Base-by-base conservation (phyloP, 345 rosid species). In the Erucastrum elatum region DNA sequence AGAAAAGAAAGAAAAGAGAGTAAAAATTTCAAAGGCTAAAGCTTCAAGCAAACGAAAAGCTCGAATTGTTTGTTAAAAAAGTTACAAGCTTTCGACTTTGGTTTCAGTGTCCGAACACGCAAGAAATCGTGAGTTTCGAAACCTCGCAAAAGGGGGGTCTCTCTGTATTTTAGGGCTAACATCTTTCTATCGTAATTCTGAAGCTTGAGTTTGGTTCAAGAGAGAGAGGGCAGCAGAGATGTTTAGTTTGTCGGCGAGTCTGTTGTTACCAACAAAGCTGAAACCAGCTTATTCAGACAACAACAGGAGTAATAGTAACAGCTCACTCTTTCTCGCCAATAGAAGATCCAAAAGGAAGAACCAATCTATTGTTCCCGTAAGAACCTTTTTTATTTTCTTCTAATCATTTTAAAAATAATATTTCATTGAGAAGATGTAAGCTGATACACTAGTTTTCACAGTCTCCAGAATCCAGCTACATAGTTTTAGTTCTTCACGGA, bases 361-460 rank as follows among this genome's bases (percentile, higher is more conserved):
- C 53, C 84, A 71, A 13, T 76, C 87, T 3, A 6, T 81, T 68
- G 68, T 75, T 70, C 97, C 98, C 34, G 98, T 94, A 83, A 87
- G 85, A 13, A 29, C 1, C 31, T 17, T 55, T 17, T 27, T 35
- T 21, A n/a, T 21, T 21, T 21, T 21, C 21, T 21, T 21, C 21
- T 21, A 21, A 21, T 21, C 21, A 21, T 21, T 21, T 21, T 21
- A 0, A 21, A 21, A 21, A 21, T 21, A 21, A 21, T 21, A 21
- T 21, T 21, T 21, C 21, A 21, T 0, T 21, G 21, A 21, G 21
- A 21, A 21, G 21, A 21, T 21, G 21, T 21, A 21, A 21, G 21
- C 21, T 21, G 21, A 21, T 21, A 21, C 21, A 21, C 21, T 21
- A 21, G 21, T 21, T 21, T 21, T 21, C 21, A 21, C 21, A 21